A percentile compares a stretch with the other conserved stretches of the same genome.
phyloP scores from a whole-genome alignment of 106 monocot genomes.

The Dendrobium huoshanense region DNA sequence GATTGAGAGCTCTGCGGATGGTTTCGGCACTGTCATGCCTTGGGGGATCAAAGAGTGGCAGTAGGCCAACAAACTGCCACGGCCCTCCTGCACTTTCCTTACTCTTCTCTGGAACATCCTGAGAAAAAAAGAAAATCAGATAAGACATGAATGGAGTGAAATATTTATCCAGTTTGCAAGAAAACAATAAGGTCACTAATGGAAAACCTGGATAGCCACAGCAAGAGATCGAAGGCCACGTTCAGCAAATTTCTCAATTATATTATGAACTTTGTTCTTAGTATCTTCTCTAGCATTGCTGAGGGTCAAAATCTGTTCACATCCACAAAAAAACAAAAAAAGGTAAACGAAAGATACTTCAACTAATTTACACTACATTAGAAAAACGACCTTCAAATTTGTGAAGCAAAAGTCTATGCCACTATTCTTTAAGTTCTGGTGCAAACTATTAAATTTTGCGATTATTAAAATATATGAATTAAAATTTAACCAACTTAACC shows the following conservation, averaged over 20 bases:
- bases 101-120: conserved; percentile 46
- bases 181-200: background rate
- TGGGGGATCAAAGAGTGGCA: conserved; percentile 74
- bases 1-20: conserved; percentile 67
- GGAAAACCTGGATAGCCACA: conserved; percentile 45
- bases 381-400: too few species aligned
- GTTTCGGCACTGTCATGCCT: conserved; percentile 85
- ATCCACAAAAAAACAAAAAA: background rate
- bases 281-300: conserved; percentile 63
- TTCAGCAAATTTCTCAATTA: conserved; percentile 73
- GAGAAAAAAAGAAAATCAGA: conserved; percentile 7
- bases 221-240: conserved; percentile 73
- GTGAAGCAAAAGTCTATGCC: too few species aligned
- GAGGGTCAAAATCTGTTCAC: conserved; percentile 64
- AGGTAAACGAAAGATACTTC: background rate
- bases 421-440: too few species aligned
- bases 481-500: too few species aligned
- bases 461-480: too few species aligned
- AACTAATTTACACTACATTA: too few species aligned
- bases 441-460: too few species aligned
- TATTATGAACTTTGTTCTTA: conserved; percentile 47
- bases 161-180: background rate
- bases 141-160: background rate
- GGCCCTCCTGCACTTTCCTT: conserved; percentile 69
- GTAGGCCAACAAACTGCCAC: conserved; percentile 77